A percentile compares a stretch with the other conserved stretches of the same genome.
phyloP scores from a whole-genome alignment of 2,329 filamentous ascomycete genomes.

The Colletotrichum orbiculare region DNA sequence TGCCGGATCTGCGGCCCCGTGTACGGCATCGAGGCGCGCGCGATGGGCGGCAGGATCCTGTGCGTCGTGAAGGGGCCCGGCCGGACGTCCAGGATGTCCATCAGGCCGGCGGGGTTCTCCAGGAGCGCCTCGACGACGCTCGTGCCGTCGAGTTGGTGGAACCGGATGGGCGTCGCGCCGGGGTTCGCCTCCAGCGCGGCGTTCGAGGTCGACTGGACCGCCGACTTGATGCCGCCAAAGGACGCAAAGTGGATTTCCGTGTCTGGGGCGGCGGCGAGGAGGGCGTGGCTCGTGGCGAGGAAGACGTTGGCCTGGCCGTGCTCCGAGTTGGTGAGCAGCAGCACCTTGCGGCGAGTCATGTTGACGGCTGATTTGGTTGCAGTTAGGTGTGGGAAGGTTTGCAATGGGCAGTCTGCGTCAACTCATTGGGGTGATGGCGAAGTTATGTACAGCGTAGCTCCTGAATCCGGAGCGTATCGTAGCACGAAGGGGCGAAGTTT shows the following conservation, averaged over 20 bases:
- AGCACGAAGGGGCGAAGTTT: too few relatives aligned
- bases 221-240: constrained; percentile 1
- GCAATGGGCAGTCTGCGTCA: background rate
- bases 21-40: constrained; percentile 25
- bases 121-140: constrained; percentile 22
- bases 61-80: constrained; percentile 24
- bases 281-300: constrained; percentile 38
- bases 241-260: constrained; percentile 35
- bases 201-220: background rate
- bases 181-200: background rate
- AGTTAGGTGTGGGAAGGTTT: background rate
- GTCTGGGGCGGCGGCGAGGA: constrained; percentile 23
- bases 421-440: background rate
- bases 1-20: constrained; percentile 15
- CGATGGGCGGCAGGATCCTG: constrained; percentile 10
- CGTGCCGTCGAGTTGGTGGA: constrained; percentile 10
- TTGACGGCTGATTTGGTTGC: background rate
- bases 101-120: constrained; percentile 7
- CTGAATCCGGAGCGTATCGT: too few relatives aligned
- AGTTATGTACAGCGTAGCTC: too few relatives aligned
- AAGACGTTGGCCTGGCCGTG: constrained; percentile 41
- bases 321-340: constrained; percentile 40
- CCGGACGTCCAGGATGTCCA: constrained; percentile 3
- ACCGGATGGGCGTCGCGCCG: constrained; percentile 1
- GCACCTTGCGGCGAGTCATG: constrained; percentile 9